A percentile compares a stretch with the other conserved stretches of the same genome.
These are phyloP conservation scores for Stygiomarasmius scandens DNA, from an alignment of 1,284 basidiomycete genomes.

Conservation along the genomic window DNA sequence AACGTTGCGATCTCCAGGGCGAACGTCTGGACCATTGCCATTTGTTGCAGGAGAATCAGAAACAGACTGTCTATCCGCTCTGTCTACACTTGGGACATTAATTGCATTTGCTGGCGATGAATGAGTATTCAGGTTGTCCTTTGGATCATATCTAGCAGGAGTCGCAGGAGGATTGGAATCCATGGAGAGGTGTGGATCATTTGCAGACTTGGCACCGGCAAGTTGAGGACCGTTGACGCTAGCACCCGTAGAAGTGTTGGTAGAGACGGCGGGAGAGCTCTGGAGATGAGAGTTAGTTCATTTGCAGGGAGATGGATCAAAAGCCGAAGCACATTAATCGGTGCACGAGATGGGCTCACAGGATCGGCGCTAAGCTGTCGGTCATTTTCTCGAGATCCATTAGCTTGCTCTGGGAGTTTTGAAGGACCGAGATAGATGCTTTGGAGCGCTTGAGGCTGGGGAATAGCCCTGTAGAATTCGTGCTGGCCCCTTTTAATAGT, in stretches of 20 bases:
- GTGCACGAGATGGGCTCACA: background rate
- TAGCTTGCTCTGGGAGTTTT: slow-evolving; percentile 37
- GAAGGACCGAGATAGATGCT: slow-evolving; percentile 59
- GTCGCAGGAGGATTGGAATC: background rate
- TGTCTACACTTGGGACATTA: background rate
- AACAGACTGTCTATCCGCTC: background rate
- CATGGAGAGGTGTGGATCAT: background rate
- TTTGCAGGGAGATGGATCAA: background rate
- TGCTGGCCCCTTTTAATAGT: slow-evolving; percentile 73
- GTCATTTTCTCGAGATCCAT: slow-evolving; percentile 16
- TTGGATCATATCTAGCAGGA: background rate
- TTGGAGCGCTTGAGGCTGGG: slow-evolving; percentile 64
- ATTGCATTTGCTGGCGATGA: background rate
- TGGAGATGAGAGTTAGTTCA: background rate
- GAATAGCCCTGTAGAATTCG: slow-evolving; percentile 63
- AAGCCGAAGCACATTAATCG: background rate
- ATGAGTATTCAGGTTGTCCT: background rate
- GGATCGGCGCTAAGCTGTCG: slow-evolving; percentile 4
- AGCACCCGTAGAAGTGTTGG: background rate
- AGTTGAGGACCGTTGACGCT: background rate
- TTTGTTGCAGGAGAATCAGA: slow-evolving; percentile 3
- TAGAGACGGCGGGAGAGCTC: background rate
- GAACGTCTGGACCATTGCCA: background rate
- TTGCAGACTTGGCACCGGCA: slow-evolving; percentile 7
- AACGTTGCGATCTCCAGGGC: slow-evolving; percentile 6